Conservation (phyloP, 2,329 filamentous ascomycete genomes). For the Tolypocladium cylindrosporum region DNA sequence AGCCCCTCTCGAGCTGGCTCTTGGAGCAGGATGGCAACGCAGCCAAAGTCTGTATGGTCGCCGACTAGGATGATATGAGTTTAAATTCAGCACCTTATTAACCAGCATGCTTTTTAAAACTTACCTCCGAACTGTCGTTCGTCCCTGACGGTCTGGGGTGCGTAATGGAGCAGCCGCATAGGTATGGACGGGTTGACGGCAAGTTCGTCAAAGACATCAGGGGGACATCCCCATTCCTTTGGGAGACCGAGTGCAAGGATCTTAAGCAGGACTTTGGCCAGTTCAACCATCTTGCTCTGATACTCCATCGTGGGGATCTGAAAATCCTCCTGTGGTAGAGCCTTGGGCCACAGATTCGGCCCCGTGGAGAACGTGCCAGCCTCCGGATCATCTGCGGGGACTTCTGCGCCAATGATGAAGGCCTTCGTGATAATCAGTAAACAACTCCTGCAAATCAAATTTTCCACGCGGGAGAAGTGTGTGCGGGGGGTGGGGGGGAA, state of each 20-base stretch:
- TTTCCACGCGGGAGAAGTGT: neutral
- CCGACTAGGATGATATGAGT: slow-evolving; percentile 8
- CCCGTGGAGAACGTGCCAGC: slow-evolving; percentile 2
- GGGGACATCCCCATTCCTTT: neutral
- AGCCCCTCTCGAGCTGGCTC: slow-evolving; percentile 15
- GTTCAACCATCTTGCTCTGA: slow-evolving; percentile 1
- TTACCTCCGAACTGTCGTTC: slow-evolving; percentile 14
- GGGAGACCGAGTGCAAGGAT: neutral
- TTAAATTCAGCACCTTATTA: too few relatives aligned
- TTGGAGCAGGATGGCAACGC: slow-evolving; percentile 17
- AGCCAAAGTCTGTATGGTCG: slow-evolving; percentile 20
- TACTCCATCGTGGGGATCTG: slow-evolving; percentile 1
- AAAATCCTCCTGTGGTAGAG: neutral
- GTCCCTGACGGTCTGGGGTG: slow-evolving; percentile 10
- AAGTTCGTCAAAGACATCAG: slow-evolving; percentile 1
- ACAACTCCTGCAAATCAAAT: too few relatives aligned
- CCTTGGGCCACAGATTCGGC: slow-evolving; percentile 2
- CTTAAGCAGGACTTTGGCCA: neutral
- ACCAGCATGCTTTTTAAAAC: neutral
- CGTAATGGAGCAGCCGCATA: slow-evolving; percentile 17
- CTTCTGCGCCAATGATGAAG: slow-evolving; percentile 1
- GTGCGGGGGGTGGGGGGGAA: neutral
- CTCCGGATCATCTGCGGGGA: slow-evolving; percentile 1
- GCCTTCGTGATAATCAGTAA: neutral
- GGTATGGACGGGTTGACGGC: slow-evolving; percentile 1